These are phyloP conservation scores for Tilletia walkeri DNA, from an alignment of 1,284 basidiomycete genomes.

Conservation along the genomic window DNA sequence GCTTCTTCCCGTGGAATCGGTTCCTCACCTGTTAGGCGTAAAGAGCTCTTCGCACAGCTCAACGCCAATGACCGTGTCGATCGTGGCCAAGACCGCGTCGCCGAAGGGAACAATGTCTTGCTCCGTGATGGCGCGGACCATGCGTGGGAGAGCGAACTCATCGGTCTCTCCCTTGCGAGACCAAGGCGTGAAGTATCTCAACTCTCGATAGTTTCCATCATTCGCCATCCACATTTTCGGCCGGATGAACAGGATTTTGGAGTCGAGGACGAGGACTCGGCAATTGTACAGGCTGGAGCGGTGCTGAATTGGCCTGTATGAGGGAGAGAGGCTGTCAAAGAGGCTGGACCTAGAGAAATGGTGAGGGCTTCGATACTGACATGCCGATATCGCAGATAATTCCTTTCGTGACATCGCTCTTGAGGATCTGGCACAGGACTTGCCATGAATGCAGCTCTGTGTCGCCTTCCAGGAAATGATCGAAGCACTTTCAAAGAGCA, in stretches of 20 bases:
- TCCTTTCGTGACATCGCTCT: conserved; percentile 37
- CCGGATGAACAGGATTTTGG: conserved; percentile 84
- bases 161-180: conserved; percentile 80
- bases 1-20: background rate
- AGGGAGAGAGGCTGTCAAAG: background rate
- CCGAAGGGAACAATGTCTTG: conserved; percentile 95
- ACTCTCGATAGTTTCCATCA: conserved; percentile 95
- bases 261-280: conserved; percentile 80
- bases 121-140: conserved; percentile 80
- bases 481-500: conserved; percentile 34
- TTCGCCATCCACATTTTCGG: conserved; percentile 99
- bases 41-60: conserved; percentile 97
- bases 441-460: conserved; percentile 52
- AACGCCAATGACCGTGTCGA: conserved; percentile 93
- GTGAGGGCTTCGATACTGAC: conserved; percentile 17
- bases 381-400: conserved; percentile 54
- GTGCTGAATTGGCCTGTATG: conserved; percentile 81
- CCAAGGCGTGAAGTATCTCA: conserved; percentile 96
- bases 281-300: conserved; percentile 98
- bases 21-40: conserved; percentile 77
- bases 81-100: conserved; percentile 85
- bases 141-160: conserved; percentile 81
- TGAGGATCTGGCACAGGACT: conserved; percentile 47
- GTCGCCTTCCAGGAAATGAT: conserved; percentile 49
- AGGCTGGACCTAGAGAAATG: background rate